Conservation (phyloP, 257 asterid species). For the Lithospermum erythrorhizon region DNA sequence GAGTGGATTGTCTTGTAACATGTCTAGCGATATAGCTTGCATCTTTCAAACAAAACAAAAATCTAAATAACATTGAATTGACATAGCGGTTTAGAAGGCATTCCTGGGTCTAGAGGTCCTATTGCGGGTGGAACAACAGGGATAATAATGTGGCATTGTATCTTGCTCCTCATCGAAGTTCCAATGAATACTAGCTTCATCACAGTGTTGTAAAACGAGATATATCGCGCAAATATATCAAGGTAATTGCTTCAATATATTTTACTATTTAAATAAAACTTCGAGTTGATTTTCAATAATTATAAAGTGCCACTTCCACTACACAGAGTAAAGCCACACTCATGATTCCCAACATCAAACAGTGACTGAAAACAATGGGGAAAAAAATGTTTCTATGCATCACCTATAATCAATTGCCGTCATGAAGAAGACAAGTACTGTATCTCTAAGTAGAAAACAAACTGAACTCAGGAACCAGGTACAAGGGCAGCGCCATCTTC, state of each 20-base stretch:
- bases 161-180: constrained; percentile 35
- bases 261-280: too few relatives aligned
- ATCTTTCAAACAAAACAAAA: too few relatives aligned
- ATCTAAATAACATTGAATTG: too few relatives aligned
- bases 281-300: too few relatives aligned
- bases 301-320: not conserved
- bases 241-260: too few relatives aligned
- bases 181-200: constrained; percentile 44
- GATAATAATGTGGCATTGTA: constrained; percentile 25
- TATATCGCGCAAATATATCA: constrained; percentile 27
- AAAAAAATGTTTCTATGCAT: not conserved
- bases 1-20: too few relatives aligned
- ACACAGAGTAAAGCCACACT: not conserved
- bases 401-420: not conserved
- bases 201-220: constrained; percentile 33
- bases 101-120: too few relatives aligned
- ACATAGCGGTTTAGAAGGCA: too few relatives aligned
- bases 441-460: not conserved
- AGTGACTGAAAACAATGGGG: not conserved
- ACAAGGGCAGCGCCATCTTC: not conserved
- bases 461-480: not conserved
- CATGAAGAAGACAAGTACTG: not conserved
- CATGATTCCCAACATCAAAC: not conserved
- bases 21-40: too few relatives aligned
- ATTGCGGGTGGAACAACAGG: constrained; percentile 24